These are phyloP conservation scores for Cyberlindnera misumaiensis DNA, from an alignment of 805 yeast genomes.

Conservation along the genomic window DNA sequence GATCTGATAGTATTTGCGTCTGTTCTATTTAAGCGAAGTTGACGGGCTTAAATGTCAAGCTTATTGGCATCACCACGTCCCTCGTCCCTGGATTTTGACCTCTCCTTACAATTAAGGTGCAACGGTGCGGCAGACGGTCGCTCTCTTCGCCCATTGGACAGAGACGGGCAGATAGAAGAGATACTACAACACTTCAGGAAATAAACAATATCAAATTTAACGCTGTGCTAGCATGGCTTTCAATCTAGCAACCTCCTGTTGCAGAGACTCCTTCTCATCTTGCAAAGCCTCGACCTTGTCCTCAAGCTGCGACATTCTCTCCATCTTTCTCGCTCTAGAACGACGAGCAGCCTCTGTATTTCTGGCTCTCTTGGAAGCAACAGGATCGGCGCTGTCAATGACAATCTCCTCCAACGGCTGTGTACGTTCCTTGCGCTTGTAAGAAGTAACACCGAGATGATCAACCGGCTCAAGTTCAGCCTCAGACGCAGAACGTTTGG, in stretches of 20 bases:
- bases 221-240: constrained; percentile 36
- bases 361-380: constrained; percentile 82
- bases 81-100: too few relatives aligned
- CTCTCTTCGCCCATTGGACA: too few relatives aligned
- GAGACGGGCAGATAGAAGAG: too few relatives aligned
- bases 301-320: constrained; percentile 80
- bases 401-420: constrained; percentile 67
- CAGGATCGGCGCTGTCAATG: constrained; percentile 53
- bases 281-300: constrained; percentile 61
- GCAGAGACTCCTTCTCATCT: constrained; percentile 51
- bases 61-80: too few relatives aligned
- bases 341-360: constrained; percentile 96
- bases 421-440: constrained; percentile 70
- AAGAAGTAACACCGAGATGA: constrained; percentile 67
- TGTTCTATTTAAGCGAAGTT: too few relatives aligned
- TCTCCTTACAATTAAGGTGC: too few relatives aligned
- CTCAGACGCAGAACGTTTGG: constrained; percentile 21
- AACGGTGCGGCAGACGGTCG: too few relatives aligned
- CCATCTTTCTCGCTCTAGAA: constrained; percentile 88
- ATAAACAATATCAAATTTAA: constrained; percentile 1
- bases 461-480: constrained; percentile 35
- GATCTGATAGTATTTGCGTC: too few relatives aligned
- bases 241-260: constrained; percentile 57
- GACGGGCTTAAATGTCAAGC: too few relatives aligned
- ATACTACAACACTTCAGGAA: too few relatives aligned